Percentiles rank a stretch among this genome's conserved stretches.
phyloP scores from a whole-genome alignment of 2,329 filamentous ascomycete species.

The Fusarium concolor region DNA sequence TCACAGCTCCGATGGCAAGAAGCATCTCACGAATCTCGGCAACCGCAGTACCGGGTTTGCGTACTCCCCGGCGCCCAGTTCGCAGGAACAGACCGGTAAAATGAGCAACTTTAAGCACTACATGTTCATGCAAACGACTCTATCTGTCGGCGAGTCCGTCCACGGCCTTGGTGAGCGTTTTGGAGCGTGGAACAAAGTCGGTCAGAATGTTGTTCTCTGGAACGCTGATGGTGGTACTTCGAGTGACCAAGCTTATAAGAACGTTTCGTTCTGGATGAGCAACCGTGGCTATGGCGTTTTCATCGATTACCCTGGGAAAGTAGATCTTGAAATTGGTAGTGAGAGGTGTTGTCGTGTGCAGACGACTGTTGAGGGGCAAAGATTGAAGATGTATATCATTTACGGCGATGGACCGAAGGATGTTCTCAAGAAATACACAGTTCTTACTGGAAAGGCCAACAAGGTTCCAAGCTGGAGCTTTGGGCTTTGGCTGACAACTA shows the following conservation, averaged over 20 bases:
- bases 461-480: constrained; percentile 79
- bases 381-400: constrained; percentile 79
- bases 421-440: constrained; percentile 73
- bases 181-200: constrained; percentile 80
- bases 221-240: constrained; percentile 74
- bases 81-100: constrained; percentile 50
- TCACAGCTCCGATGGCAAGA: constrained; percentile 52
- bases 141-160: constrained; percentile 72
- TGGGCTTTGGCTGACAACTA: constrained; percentile 81
- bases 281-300: constrained; percentile 82
- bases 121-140: constrained; percentile 67
- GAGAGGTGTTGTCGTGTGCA: constrained; percentile 79
- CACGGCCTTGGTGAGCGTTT: constrained; percentile 83
- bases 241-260: constrained; percentile 79
- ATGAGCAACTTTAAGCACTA: constrained; percentile 63
- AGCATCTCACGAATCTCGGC: constrained; percentile 54
- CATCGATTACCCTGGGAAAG: constrained; percentile 75
- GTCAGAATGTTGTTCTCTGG: constrained; percentile 75
- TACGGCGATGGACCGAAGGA: constrained; percentile 79
- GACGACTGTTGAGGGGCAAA: constrained; percentile 74
- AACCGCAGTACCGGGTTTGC: constrained; percentile 56
- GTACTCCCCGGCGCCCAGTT: constrained; percentile 50
- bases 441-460: constrained; percentile 73
- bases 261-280: constrained; percentile 76
- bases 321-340: constrained; percentile 79